Percentiles rank a stretch among this genome's conserved stretches.
Conservation (phyloP, 2,329 filamentous ascomycete species). For the Colletotrichum sp. region DNA sequence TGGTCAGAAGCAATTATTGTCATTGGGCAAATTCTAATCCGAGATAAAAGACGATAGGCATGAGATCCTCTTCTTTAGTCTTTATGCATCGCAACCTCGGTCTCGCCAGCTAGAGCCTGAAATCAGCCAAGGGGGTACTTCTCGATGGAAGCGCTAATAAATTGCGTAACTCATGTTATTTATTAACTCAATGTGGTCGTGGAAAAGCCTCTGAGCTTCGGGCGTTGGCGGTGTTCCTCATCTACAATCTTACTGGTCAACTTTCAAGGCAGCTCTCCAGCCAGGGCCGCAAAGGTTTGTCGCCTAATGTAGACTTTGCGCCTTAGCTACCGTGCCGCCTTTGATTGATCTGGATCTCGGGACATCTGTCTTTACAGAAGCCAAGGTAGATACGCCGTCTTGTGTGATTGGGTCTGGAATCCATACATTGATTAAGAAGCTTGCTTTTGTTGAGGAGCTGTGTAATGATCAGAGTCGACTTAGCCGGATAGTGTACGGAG, state of each 20-base stretch:
- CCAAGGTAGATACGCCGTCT: conserved; percentile 27
- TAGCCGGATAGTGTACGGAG: background rate
- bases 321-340: conserved; percentile 34
- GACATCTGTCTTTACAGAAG: conserved; percentile 28
- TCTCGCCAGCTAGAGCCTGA: conserved; percentile 31
- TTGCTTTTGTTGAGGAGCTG: background rate
- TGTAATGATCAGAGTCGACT: background rate
- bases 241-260: conserved; percentile 29
- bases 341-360: conserved; percentile 34
- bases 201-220: conserved; percentile 28
- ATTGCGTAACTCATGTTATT: background rate
- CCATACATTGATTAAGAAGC: background rate
- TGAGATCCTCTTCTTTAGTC: background rate
- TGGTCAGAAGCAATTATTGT: background rate
- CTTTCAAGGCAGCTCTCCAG: conserved; percentile 33
- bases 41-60: background rate
- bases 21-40: background rate
- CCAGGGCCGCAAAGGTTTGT: conserved; percentile 33
- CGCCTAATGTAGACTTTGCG: conserved; percentile 37
- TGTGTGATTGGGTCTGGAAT: background rate
- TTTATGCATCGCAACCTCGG: conserved; percentile 6
- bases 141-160: conserved; percentile 26
- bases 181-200: background rate
- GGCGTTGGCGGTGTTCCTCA: conserved; percentile 33
- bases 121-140: conserved; percentile 30